Percentiles rank a stretch among this genome's conserved stretches.
Conservation (phyloP, 495 filamentous ascomycete species). For the Pseudotulostoma volvatum region DNA sequence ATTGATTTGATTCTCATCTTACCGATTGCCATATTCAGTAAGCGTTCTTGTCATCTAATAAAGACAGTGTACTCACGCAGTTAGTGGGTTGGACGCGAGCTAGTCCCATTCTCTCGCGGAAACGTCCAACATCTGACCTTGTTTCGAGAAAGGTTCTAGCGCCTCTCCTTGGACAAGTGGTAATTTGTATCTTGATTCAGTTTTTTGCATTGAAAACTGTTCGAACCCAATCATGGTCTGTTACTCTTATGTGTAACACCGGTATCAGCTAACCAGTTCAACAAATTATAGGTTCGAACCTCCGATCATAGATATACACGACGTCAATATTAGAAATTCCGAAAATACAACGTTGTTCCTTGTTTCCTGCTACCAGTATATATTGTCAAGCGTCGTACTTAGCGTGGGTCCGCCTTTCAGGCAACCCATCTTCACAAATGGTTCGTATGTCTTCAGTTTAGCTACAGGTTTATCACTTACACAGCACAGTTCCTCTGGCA, state of each 20-base stretch:
- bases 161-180: conserved; percentile 77
- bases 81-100: conserved; percentile 89
- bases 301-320: conserved; percentile 53
- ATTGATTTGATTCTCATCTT: conserved; percentile 89
- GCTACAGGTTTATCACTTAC: conserved; percentile 8
- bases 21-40: conserved; percentile 91
- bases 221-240: conserved; percentile 59
- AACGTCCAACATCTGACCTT: conserved; percentile 80
- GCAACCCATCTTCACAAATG: conserved; percentile 61
- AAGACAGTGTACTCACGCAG: neutral
- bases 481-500: conserved; percentile 54
- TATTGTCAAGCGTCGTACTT: conserved; percentile 70
- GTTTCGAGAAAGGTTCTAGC: conserved; percentile 87
- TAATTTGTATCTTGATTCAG: conserved; percentile 67
- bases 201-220: conserved; percentile 55
- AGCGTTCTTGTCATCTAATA: conserved; percentile 8
- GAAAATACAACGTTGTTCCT: conserved; percentile 85
- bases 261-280: conserved; percentile 3
- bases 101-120: conserved; percentile 58
- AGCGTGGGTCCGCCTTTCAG: conserved; percentile 83
- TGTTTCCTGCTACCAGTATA: conserved; percentile 86
- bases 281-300: conserved; percentile 50
- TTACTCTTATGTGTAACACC: neutral
- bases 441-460: conserved; percentile 28
- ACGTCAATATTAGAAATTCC: conserved; percentile 74